Percentiles rank a stretch among this genome's conserved stretches.
Evolutionary conservation across 176 grass and related monocot species (phyloP).

Genomic region (Otatea glauca): DNA sequence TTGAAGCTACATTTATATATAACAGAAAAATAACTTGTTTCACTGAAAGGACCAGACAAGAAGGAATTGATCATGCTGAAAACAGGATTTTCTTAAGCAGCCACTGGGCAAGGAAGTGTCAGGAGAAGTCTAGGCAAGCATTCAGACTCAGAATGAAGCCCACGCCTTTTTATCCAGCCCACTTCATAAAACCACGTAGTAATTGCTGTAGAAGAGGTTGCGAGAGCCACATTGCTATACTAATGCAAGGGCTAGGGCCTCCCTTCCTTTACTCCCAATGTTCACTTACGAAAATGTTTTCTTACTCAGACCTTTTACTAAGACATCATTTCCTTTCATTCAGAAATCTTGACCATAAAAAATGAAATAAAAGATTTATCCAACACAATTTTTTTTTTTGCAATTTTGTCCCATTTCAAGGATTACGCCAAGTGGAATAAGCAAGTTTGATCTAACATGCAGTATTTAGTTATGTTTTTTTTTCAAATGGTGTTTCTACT

Average conservation of each 20-base stretch:
- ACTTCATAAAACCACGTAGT: constrained; percentile 53
- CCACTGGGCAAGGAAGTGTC: constrained; percentile 47
- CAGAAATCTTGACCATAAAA: background rate
- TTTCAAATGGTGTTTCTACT: background rate
- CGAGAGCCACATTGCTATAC: constrained; percentile 60
- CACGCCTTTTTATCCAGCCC: constrained; percentile 76
- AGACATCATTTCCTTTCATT: constrained; percentile 74
- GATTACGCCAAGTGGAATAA: background rate
- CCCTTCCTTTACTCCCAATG: constrained; percentile 58
- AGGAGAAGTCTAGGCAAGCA: constrained; percentile 86
- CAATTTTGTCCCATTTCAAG: background rate
- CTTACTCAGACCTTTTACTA: constrained; percentile 79
- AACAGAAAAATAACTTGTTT: constrained; percentile 17
- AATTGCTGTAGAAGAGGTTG: constrained; percentile 76
- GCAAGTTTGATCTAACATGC: background rate
- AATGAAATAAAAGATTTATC: background rate
- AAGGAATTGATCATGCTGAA: constrained; percentile 58
- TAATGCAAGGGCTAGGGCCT: constrained; percentile 68
- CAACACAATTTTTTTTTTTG: constrained; percentile 9
- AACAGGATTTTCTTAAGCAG: constrained; percentile 50
- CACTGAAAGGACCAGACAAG: constrained; percentile 64
- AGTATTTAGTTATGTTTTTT: background rate
- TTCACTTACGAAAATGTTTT: constrained; percentile 51
- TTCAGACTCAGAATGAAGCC: constrained; percentile 73
- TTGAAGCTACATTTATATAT: background rate